phyloP scores from a whole-genome alignment of 371 early-diverging fungal species.

The Mortierella sp. region DNA sequence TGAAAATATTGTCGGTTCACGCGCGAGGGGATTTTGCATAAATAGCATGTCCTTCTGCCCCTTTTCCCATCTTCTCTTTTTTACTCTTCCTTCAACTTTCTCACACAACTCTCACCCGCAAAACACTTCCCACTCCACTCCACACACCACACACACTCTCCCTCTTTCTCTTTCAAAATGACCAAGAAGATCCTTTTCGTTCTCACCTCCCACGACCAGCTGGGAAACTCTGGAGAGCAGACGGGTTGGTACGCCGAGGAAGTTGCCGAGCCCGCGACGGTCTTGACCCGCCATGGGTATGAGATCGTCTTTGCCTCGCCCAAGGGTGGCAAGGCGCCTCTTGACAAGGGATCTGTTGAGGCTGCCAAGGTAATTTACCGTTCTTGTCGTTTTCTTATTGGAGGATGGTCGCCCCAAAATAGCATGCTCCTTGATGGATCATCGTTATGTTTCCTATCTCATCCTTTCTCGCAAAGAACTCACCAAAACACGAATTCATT shows the following conservation, averaged over 20 bases:
- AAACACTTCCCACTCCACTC: neutral
- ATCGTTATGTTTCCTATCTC: neutral
- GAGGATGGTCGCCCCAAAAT: neutral
- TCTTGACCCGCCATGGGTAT: slow-evolving; percentile 53
- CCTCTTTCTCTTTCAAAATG: neutral
- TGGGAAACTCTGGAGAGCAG: slow-evolving; percentile 35
- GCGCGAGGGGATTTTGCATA: too few species aligned
- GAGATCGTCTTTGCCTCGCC: slow-evolving; percentile 63
- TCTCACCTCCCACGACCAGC: slow-evolving; percentile 37
- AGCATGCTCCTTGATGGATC: too few species aligned
- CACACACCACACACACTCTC: neutral
- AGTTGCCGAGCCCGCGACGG: slow-evolving; percentile 61
- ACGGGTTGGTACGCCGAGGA: slow-evolving; percentile 54
- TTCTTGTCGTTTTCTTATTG: neutral
- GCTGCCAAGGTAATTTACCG: slow-evolving; percentile 41
- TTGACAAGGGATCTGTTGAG: slow-evolving; percentile 60
- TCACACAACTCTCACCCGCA: neutral
- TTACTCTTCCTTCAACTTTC: neutral
- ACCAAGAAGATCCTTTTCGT: slow-evolving; percentile 46
- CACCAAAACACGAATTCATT: neutral
- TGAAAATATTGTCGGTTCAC: neutral
- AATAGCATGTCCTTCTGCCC: too few species aligned
- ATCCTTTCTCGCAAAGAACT: slow-evolving; percentile 11
- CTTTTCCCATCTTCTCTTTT: neutral
- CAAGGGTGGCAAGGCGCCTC: slow-evolving; percentile 61